Base-by-base conservation (phyloP, 345 rosid genomes). In the Luvunga scandens region DNA sequence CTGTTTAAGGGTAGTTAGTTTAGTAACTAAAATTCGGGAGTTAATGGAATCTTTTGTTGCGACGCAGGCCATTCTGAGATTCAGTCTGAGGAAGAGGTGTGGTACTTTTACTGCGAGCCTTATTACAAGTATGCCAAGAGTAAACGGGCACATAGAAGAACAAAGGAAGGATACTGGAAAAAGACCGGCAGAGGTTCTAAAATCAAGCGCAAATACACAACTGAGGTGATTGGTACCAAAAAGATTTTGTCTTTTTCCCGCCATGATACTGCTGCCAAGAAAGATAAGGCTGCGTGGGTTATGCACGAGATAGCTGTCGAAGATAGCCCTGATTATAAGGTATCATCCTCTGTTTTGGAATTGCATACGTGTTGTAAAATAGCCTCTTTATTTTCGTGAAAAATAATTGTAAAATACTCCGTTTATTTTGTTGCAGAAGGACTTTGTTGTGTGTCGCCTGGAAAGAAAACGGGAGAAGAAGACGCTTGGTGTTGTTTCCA, bases 161-260 rank as follows among this genome's bases (percentile, higher is more conserved):
- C 87, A 4, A 39, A 22, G 42, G 2, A 18, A 31, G 91, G 93
- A 4, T 79, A 8, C 42, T 90, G 91, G 91, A 88, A 90, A 81
- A 5, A 71, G 38, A 85, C 91, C 0, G 92, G 92, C 24, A 72
- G 25, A 4, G 59, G 56, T 68, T 82, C 88, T 1, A 2, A 28
- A 8, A 69, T 87, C 59, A 77, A 71, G 34, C 19, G 75, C 38
- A 22, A 75, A 33, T 48, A 30, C 25, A 50, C 76, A 2, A 39
- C 13, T 3, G 64, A 36, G 10, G 81, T 60, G 69, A 87, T 87
- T 24, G 92, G 89, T 14, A 68, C 55, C 0, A 86, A 87, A 80
- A 89, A 56, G 77, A 86, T 79, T 12, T 27, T 89, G 70, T 87
- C 86, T 0, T 87, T 81, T 64, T 25, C 5, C 50, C 19, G 48